Base-by-base conservation (phyloP, 1,139 yeast species). In the Starmera stellimalicola region DNA sequence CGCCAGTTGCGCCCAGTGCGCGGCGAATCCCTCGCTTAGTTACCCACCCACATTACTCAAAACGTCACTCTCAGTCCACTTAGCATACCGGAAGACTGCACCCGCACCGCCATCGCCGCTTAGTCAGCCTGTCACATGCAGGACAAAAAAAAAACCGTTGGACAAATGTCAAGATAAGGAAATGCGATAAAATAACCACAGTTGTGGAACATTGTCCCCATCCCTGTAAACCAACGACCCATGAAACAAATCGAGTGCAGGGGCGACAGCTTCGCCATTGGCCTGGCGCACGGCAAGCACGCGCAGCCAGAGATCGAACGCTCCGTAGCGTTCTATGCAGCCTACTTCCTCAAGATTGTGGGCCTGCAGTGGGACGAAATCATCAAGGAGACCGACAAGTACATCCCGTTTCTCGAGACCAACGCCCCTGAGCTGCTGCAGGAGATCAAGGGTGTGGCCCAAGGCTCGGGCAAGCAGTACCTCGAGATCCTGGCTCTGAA, bases 391-490 rank as follows among this genome's bases (percentile, higher is more conserved):
- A 40, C 45, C 1, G 12, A 26, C 18, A 42, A 37, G 23, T 46
- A 34, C 31, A 9, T 42, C 15, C 42, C 45, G 3, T 15, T 42
- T 24, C 18, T 43, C 4, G 33, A 37, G 18, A 12, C 30, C 2
- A 32, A 35, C n/a, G 33, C 39, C 24, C 30, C 33, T 2, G 49
- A 46, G 3, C 38, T 45, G 14, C 23, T 39, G 20, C 38, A 44
- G 4, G 51, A 46, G 35, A 20, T 45, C 19, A 26, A 38, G 26
- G 51, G 51, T 6, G 33, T 46, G 14, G 43, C 49, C 4, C 33
- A 37, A 11, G 51, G 51, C 6, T 39, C 42, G 10, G 42, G 32
- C 0, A 16, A 27, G 3, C 38, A 38, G 5, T 12, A 41, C n/a
- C 27, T 42, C 16, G 49, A 46, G 30, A 42, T 46, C 16, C 19